Evolutionary conservation across 2,329 filamentous ascomycete genomes (phyloP).

Genomic region (Phaeomoniella chlamydospora): DNA sequence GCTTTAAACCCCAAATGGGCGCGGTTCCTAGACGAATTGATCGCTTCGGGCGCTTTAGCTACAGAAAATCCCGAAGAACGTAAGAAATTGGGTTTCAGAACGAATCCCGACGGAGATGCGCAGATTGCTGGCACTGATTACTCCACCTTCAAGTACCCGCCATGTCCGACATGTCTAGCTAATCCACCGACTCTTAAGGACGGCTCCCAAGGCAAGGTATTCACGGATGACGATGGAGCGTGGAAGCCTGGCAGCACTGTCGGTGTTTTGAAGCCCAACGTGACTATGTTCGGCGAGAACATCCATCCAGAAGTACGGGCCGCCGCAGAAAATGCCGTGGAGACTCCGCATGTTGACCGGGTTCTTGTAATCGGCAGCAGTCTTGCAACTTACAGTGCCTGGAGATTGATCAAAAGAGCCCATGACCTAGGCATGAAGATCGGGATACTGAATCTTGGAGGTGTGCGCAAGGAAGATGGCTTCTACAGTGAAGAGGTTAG

Average conservation of each 20-base stretch:
- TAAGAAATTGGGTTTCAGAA: conserved; percentile 54
- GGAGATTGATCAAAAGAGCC: conserved; percentile 73
- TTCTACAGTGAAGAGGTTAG: conserved; percentile 20
- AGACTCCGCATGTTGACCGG: conserved; percentile 47
- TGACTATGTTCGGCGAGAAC: conserved; percentile 93
- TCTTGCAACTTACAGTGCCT: conserved; percentile 88
- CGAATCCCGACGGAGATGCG: conserved; percentile 90
- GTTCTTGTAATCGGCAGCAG: conserved; percentile 77
- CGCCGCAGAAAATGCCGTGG: conserved; percentile 66
- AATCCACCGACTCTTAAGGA: conserved; percentile 43
- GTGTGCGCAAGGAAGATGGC: conserved; percentile 28
- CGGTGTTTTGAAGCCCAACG: conserved; percentile 80
- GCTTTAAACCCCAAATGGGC: conserved; percentile 78
- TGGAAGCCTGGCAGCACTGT: conserved; percentile 52
- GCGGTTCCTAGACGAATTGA: conserved; percentile 55
- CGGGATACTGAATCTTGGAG: conserved; percentile 64
- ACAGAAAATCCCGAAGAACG: conserved; percentile 63
- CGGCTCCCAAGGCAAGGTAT: conserved; percentile 42
- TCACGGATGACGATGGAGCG: conserved; percentile 67
- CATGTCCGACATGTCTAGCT: conserved; percentile 66
- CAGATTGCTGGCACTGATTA: conserved; percentile 80
- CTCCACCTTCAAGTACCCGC: conserved; percentile 76
- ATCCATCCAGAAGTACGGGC: conserved; percentile 56
- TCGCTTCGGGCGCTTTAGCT: conserved; percentile 60
- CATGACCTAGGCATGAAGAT: conserved; percentile 73